phyloP scores from a whole-genome alignment of 2,329 filamentous ascomycete species.

The Colletotrichum sp. region DNA sequence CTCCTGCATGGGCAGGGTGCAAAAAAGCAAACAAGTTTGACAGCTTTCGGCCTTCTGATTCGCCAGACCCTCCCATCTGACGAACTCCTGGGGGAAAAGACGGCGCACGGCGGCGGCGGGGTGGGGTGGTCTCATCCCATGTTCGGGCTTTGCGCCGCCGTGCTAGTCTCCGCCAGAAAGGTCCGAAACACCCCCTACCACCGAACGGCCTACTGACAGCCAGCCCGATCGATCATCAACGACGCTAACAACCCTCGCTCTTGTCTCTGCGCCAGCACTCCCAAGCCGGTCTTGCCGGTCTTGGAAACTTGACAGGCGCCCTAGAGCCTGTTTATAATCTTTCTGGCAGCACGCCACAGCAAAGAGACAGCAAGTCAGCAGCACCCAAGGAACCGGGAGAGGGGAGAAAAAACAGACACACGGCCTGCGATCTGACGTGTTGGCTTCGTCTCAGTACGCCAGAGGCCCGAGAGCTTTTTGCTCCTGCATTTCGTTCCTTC shows the following conservation, averaged over 20 bases:
- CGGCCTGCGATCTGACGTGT: slow-evolving; percentile 14
- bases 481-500: background rate
- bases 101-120: background rate
- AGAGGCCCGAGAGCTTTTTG: slow-evolving; percentile 9
- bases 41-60: background rate
- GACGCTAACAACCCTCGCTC: background rate
- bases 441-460: slow-evolving; percentile 8
- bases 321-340: background rate
- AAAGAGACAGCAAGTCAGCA: background rate
- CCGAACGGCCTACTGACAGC: background rate
- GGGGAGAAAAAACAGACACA: background rate
- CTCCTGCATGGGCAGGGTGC: background rate
- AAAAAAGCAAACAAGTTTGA: background rate
- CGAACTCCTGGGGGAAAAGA: background rate
- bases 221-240: background rate
- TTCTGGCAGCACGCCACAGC: background rate
- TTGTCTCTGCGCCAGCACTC: background rate
- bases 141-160: slow-evolving; percentile 16
- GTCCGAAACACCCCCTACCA: slow-evolving; percentile 8
- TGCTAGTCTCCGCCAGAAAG: background rate
- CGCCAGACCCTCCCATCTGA: background rate
- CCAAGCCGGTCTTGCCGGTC: background rate
- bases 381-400: background rate
- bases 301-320: background rate
- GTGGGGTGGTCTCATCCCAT: slow-evolving; percentile 9